Percentiles rank a stretch among this genome's conserved stretches.
Evolutionary conservation across 768 basidiomycete genomes (phyloP).

Genomic region (Bullera alba): DNA sequence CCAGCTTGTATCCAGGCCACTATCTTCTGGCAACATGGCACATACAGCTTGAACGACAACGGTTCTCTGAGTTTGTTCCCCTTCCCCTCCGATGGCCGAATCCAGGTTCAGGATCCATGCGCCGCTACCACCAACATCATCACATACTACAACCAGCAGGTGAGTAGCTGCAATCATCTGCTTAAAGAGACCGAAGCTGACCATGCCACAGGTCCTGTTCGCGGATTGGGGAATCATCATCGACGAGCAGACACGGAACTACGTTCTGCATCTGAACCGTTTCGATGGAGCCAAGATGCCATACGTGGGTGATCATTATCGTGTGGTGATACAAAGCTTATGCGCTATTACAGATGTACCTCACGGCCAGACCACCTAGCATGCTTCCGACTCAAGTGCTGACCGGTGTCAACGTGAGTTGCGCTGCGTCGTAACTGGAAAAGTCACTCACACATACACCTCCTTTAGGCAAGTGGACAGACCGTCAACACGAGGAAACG

Average conservation of each 20-base stretch:
- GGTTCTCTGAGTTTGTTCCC: slow-evolving; percentile 72
- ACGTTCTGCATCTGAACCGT: slow-evolving; percentile 68
- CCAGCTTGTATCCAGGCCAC: slow-evolving; percentile 86
- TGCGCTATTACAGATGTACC: slow-evolving; percentile 31
- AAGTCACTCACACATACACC: slow-evolving; percentile 1
- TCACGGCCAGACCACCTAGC: slow-evolving; percentile 59
- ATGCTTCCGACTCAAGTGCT: slow-evolving; percentile 74
- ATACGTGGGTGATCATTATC: slow-evolving; percentile 48
- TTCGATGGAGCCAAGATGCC: slow-evolving; percentile 71
- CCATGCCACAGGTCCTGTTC: slow-evolving; percentile 34
- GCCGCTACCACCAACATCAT: slow-evolving; percentile 81
- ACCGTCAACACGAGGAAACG: slow-evolving; percentile 31
- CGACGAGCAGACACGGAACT: slow-evolving; percentile 56
- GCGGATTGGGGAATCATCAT: slow-evolving; percentile 64
- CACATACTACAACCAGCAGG: slow-evolving; percentile 70
- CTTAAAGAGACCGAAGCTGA: neutral
- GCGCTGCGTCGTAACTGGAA: neutral
- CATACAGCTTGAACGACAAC: slow-evolving; percentile 59
- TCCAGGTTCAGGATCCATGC: slow-evolving; percentile 92
- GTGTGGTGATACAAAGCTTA: neutral
- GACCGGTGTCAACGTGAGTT: slow-evolving; percentile 49
- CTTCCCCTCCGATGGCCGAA: slow-evolving; percentile 71
- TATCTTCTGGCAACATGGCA: slow-evolving; percentile 86
- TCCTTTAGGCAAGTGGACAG: slow-evolving; percentile 31
- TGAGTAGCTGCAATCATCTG: slow-evolving; percentile 38